Conservation (phyloP, 495 filamentous ascomycete species). For the Penicillium soppii region DNA sequence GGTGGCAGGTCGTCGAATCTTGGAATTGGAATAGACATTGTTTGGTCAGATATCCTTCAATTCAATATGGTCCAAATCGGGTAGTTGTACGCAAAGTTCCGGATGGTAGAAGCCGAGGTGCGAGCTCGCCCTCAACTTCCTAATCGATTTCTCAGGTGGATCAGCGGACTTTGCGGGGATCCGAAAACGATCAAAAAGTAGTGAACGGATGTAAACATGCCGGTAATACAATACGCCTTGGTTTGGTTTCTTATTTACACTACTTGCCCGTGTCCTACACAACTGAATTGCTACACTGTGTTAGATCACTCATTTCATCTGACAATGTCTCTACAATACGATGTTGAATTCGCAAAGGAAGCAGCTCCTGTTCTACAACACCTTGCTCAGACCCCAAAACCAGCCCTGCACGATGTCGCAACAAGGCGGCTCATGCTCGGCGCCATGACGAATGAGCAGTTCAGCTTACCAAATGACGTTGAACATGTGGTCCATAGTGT, state of each 20-base stretch:
- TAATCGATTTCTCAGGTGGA: too few relatives aligned
- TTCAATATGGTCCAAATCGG: neutral
- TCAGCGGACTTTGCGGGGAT: too few relatives aligned
- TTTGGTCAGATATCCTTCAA: too few relatives aligned
- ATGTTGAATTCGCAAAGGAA: slow-evolving; percentile 9
- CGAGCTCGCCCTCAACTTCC: neutral
- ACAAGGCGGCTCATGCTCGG: slow-evolving; percentile 4
- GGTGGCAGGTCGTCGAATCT: slow-evolving; percentile 59
- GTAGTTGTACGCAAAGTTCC: neutral
- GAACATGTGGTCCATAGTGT: slow-evolving; percentile 11
- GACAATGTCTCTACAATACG: slow-evolving; percentile 14
- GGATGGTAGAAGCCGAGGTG: too few relatives aligned
- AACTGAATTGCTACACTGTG: neutral
- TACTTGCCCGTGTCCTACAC: neutral
- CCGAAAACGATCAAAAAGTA: neutral
- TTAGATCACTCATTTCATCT: neutral
- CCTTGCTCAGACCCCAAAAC: neutral
- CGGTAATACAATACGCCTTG: neutral
- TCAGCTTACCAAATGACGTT: slow-evolving; percentile 9
- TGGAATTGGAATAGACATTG: slow-evolving; percentile 26
- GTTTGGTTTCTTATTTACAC: neutral
- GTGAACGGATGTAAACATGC: too few relatives aligned
- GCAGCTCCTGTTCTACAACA: slow-evolving; percentile 10
- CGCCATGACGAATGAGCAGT: neutral
- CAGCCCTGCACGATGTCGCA: slow-evolving; percentile 9